Evolutionary conservation across 805 yeast species (phyloP), one percentile per base, ranked within the genome.

Genomic region (Grigorovia jiainica): DNA sequence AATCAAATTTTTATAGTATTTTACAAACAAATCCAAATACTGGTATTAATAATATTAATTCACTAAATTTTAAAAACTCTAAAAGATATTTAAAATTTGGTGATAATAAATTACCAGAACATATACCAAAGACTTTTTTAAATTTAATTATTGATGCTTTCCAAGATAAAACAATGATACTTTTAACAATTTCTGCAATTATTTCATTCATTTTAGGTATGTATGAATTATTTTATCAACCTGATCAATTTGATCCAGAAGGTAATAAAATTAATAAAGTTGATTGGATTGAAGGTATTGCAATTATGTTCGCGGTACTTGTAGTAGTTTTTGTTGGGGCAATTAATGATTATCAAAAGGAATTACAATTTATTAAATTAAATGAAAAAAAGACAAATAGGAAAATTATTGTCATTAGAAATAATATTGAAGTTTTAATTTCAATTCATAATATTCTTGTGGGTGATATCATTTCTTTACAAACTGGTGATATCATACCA

Each of bases 271-370:
- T 78, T 42, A 96, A 97, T 15, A 76, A 79, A 53, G 94, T 92
- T 25, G 95, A 90, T 54, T 92, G 97, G 97, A 95, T 94, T 38
- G 99, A 92, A 68, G 99, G 99, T 52, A 95, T 89, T 31, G 99
- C 98, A 33, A 92, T 92, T 57, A 75, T 92, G 51, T 82, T 82
- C 4, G 99, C 99, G 17, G 84, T 92, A 19, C 54, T 77, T 4
- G 90, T 92, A 45, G 97, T 92, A 27, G 95, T 90, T 4, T 49
- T 86, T 2, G 98, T 94, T 11, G 95, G 97, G 39, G 92, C 96
- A 2, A 82, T 76, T n/a, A 92, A 92, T 61, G 98, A 92, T 64
- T 92, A 83, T 68, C 96, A 92, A 59, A 94, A 94, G 61, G 98
- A 92, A 60, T 68, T 87, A 13, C 98, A 92, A 60, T 92, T 92